Base-by-base conservation (phyloP, 192 early-diverging fungal genomes). In the Coemansia aciculifera region DNA sequence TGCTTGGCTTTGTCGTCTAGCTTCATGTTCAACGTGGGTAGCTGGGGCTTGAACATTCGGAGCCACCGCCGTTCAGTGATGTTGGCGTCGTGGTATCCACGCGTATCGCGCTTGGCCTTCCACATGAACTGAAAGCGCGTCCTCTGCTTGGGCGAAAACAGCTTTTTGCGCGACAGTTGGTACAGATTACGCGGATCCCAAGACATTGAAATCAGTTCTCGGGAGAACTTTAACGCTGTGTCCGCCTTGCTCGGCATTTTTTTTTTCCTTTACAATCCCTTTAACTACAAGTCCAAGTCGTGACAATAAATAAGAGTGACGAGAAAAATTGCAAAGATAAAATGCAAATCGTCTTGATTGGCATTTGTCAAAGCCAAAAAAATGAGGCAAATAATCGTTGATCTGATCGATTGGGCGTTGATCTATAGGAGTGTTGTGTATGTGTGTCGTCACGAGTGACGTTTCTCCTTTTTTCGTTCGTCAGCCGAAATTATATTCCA, bases 121-220 rank as follows among this genome's bases (percentile, higher is more conserved):
- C 95, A 99, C 78, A 92, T 93, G 75, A 96, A 93, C 84, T 97
- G 94, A 83, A 90, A 99, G 23, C 95, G 85, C 61, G 91, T 89
- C 65, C 84, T 88, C 24, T 81, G 72, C 54, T 80, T 84, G 44
- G 75, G 73, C 11, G 57, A 68, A 49, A 79, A 77, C 43, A 85
- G 70, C 11, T 48, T 42, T 48, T 89, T 88, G 19, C 79, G 75
- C 23, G 87, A 84, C 56, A 96, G 86, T 75, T 91, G 92, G 86
- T 88, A 97, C 59, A 97, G 85, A 82, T 96, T 97, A 84, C 89
- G 87, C 71, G 90, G 90, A 86, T 95, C 88, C 97, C 97, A 99
- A 42, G 94, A 94, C 94, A 97, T 93, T 64, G 95, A 91, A 59
- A 95, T 85, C 54, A 97, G 88, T 64, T 86, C 78, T 62, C 89